Evolutionary conservation across 352 stramenopile species (phyloP).

Genomic region (Phytophthora sp.): DNA sequence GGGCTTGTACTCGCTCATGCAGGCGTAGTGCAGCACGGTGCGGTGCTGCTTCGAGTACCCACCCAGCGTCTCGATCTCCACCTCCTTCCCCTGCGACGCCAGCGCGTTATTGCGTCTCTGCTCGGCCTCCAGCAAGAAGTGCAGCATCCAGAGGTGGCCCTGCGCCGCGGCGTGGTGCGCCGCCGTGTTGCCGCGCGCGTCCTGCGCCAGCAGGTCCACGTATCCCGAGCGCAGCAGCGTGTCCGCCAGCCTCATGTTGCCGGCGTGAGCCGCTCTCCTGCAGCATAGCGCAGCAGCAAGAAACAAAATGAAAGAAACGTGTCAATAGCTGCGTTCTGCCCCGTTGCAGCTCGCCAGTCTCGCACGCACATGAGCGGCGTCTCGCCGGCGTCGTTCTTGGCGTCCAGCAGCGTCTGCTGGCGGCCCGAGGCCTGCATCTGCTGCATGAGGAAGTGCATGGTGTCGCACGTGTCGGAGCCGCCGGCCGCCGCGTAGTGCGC

Average conservation of each 20-base stretch:
- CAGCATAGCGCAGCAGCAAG: background rate
- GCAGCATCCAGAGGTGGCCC: constrained; percentile 76
- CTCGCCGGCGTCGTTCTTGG: constrained; percentile 62
- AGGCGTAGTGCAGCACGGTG: constrained; percentile 69
- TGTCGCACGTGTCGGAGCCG: constrained; percentile 56
- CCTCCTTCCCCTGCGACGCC: constrained; percentile 19
- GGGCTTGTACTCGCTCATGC: constrained; percentile 61
- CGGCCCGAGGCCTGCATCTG: constrained; percentile 50
- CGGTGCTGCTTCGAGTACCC: constrained; percentile 41
- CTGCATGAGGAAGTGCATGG: constrained; percentile 84
- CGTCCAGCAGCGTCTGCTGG: constrained; percentile 49
- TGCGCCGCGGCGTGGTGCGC: constrained; percentile 73
- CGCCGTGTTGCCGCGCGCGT: constrained; percentile 67
- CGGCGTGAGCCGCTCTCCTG: constrained; percentile 72
- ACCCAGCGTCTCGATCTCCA: constrained; percentile 29
- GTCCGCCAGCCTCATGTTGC: constrained; percentile 69
- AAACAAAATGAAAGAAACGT: background rate
- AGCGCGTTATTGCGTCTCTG: constrained; percentile 26
- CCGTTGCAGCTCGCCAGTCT: background rate
- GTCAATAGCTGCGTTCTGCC: constrained; percentile 13
- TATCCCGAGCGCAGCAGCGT: constrained; percentile 57
- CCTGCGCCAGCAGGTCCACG: constrained; percentile 56
- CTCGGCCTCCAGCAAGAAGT: constrained; percentile 71
- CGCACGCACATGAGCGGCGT: constrained; percentile 71
- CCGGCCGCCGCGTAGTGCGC: constrained; percentile 69